A percentile compares a stretch with the other conserved stretches of the same genome.
phyloP scores from a whole-genome alignment of 129 eudicot species.

The Heracleum sosnowskyi region DNA sequence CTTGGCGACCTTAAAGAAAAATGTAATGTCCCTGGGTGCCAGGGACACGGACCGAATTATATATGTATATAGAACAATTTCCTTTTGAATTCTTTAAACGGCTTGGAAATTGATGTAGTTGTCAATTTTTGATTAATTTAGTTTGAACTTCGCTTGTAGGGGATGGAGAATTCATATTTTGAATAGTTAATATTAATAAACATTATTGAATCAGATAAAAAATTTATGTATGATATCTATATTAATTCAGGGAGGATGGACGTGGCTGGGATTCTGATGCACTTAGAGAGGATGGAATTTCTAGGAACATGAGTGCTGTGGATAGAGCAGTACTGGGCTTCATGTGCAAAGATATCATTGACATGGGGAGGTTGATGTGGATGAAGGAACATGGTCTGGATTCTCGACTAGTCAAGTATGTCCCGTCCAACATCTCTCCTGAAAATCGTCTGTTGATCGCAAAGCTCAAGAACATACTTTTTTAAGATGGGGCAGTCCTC shows the following conservation, averaged over 20 bases:
- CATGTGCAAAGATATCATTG: slow-evolving; percentile 97
- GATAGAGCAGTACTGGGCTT: slow-evolving; percentile 75
- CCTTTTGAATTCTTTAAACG: background rate
- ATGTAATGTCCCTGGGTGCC: background rate
- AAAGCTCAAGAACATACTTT: background rate
- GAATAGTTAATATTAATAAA: background rate
- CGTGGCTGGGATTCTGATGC: slow-evolving; percentile 18
- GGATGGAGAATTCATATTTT: background rate
- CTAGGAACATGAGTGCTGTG: slow-evolving; percentile 43
- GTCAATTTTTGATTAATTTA: background rate
- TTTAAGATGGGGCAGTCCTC: background rate
- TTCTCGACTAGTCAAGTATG: slow-evolving; percentile 66
- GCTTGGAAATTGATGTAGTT: background rate
- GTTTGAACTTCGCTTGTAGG: background rate
- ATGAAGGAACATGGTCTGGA: slow-evolving; percentile 45
- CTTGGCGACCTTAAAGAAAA: background rate
- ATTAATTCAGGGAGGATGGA: slow-evolving; percentile 13
- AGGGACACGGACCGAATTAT: background rate
- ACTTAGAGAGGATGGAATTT: slow-evolving; percentile 32
- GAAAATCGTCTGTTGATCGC: slow-evolving; percentile 81
- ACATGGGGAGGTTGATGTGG: slow-evolving; percentile 78
- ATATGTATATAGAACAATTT: no score
- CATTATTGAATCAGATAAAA: background rate
- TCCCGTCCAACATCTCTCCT: slow-evolving; percentile 69
- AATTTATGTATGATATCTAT: background rate